Conservation (phyloP, 1,284 basidiomycete species). For the Ustilago esculenta region DNA sequence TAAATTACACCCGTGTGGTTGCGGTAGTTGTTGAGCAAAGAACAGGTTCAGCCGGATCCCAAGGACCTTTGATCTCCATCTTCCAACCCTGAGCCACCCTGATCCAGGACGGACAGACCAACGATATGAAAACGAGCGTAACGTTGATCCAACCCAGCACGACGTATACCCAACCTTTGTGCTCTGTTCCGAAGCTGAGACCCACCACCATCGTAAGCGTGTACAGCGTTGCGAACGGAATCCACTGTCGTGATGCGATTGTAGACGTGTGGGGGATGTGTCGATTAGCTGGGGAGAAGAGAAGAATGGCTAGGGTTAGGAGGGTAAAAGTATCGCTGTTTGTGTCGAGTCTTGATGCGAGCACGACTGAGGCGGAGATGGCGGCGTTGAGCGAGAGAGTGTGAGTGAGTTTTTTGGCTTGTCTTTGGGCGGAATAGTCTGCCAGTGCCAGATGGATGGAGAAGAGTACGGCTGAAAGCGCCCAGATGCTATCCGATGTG, state of each 20-base stretch:
- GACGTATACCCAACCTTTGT: not conserved
- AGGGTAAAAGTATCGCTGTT: slow-evolving; percentile 90
- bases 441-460: slow-evolving; percentile 75
- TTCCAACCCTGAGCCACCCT: slow-evolving; percentile 54
- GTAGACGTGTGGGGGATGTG: no score
- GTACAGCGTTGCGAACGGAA: slow-evolving; percentile 2
- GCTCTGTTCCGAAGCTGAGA: not conserved
- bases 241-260: not conserved
- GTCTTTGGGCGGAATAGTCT: slow-evolving; percentile 71
- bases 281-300: slow-evolving; percentile 43
- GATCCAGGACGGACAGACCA: slow-evolving; percentile 55
- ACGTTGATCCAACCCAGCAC: slow-evolving; percentile 17
- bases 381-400: slow-evolving; percentile 94
- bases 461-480: slow-evolving; percentile 78
- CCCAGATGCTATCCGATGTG: slow-evolving; percentile 96
- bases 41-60: slow-evolving; percentile 51
- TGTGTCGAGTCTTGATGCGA: slow-evolving; percentile 86
- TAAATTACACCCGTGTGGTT: not conserved
- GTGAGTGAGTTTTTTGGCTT: slow-evolving; percentile 21
- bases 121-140: slow-evolving; percentile 30
- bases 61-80: slow-evolving; percentile 54
- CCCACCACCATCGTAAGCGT: not conserved
- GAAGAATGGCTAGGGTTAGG: slow-evolving; percentile 77
- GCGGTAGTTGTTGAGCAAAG: slow-evolving; percentile 1
- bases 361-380: slow-evolving; percentile 89